Evolutionary conservation across 345 rosid species (phyloP), one percentile per base, ranked within the genome.

Genomic region (Euclidium syriacum): DNA sequence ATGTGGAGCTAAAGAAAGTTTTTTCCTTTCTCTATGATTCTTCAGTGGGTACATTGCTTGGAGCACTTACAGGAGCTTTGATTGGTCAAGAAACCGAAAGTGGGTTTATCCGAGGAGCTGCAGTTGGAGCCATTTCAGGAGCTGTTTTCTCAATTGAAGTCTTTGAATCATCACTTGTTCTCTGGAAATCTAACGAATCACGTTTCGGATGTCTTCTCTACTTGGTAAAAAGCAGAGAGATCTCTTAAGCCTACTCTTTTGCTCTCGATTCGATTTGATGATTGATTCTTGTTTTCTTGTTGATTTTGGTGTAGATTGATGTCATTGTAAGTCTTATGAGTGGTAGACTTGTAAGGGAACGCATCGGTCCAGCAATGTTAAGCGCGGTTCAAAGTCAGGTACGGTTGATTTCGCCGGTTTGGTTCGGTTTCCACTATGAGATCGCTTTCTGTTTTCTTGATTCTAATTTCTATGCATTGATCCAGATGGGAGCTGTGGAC

Each of bases 371-470:
- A 2, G 99, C 99, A 0, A 95, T 95, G 99, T 71, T 95, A 52
- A 95, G 96, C 70, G 99, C 99, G 0, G 99, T 95, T 48, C 99
- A 95, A 73, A 95, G 98, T 75, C 98, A 95, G 96, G 99, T 95
- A 80, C 26, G 58, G 53, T 5, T 50, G 1, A 17, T 38, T 7
- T 17, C 6, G 8, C 10, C 23, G 10, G 27, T 33, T 52, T 52
- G 25, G n/a, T 61, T 44, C 18, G 10, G 26, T 27, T 15, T 17
- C 30, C 5, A 7, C 27, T 25, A 12, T 25, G 33, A 44, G 38
- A 60, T 48, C n/a, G n/a, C 46, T 49, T 27, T 38, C n/a, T 6
- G 23, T 19, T 39, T 70, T 23, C 55, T 49, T 49, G 54, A 56
- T 38, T 27, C 0, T 7, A 6, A 23, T 51, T 25, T 61, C 4